phyloP scores from a whole-genome alignment of 495 filamentous ascomycete genomes.

The Staphylotrichum longicolle region DNA sequence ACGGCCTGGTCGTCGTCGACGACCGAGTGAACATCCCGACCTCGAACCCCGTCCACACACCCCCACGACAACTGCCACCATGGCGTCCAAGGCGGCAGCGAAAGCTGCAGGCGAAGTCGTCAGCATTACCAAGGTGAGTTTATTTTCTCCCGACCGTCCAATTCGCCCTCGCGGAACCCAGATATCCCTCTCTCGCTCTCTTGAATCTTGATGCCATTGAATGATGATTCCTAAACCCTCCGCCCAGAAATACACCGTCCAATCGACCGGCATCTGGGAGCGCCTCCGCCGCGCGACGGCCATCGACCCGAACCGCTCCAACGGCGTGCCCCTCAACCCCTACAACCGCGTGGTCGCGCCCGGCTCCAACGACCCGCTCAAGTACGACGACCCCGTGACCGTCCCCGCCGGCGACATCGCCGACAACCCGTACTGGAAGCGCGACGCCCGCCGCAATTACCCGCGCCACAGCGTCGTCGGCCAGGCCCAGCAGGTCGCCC shows the following conservation, averaged over 20 bases:
- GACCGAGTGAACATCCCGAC: background rate
- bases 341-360: constrained; percentile 89
- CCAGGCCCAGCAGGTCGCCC: constrained; percentile 80
- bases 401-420: constrained; percentile 90
- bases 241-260: constrained; percentile 91
- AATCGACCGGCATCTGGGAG: constrained; percentile 88
- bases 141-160: background rate
- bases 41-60: background rate
- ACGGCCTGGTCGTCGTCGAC: background rate
- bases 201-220: too few species aligned
- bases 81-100: constrained; percentile 55
- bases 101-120: constrained; percentile 49
- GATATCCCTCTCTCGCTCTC: constrained; percentile 12
- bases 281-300: constrained; percentile 72
- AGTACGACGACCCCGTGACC: constrained; percentile 88
- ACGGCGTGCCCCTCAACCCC: constrained; percentile 87
- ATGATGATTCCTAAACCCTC: too few species aligned
- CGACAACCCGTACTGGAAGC: constrained; percentile 98
- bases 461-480: constrained; percentile 75
- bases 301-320: constrained; percentile 85
- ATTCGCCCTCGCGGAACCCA: background rate
- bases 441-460: constrained; percentile 82
- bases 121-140: constrained; percentile 46
- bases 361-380: constrained; percentile 68
- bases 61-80: constrained; percentile 31